These are phyloP conservation scores for Xylariaceae sp. DNA, from an alignment of 2,329 filamentous ascomycete genomes.

Conservation along the genomic window DNA sequence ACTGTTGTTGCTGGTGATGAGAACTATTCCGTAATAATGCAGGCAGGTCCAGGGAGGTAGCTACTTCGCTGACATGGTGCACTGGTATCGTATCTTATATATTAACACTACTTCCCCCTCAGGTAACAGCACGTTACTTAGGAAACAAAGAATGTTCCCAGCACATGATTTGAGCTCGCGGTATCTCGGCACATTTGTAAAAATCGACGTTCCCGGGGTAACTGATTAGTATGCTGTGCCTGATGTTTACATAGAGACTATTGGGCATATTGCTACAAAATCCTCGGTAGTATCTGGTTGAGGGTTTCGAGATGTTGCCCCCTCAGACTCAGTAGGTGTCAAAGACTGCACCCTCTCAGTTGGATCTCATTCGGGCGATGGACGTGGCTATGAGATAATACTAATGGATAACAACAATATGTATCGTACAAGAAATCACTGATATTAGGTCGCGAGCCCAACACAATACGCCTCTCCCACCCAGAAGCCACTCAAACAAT, in stretches of 20 bases:
- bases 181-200: neutral
- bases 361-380: neutral
- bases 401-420: neutral
- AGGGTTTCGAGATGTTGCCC: neutral
- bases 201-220: neutral
- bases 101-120: neutral
- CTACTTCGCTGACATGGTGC: no score
- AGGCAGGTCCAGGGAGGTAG: neutral
- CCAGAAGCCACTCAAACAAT: constrained; percentile 10
- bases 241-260: constrained; percentile 1
- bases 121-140: neutral
- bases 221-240: neutral
- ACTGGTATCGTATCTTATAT: constrained; percentile 1
- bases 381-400: constrained; percentile 1
- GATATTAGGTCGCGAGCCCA: neutral
- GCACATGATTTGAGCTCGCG: neutral
- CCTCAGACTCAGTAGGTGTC: neutral
- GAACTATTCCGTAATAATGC: constrained; percentile 1
- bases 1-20: neutral
- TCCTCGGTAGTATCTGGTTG: neutral
- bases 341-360: neutral
- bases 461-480: constrained; percentile 6
- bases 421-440: neutral
- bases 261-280: neutral
- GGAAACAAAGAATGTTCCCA: constrained; percentile 1